phyloP scores from a whole-genome alignment of 192 early-diverging fungal genomes.

The Geosiphon pyriformis region DNA sequence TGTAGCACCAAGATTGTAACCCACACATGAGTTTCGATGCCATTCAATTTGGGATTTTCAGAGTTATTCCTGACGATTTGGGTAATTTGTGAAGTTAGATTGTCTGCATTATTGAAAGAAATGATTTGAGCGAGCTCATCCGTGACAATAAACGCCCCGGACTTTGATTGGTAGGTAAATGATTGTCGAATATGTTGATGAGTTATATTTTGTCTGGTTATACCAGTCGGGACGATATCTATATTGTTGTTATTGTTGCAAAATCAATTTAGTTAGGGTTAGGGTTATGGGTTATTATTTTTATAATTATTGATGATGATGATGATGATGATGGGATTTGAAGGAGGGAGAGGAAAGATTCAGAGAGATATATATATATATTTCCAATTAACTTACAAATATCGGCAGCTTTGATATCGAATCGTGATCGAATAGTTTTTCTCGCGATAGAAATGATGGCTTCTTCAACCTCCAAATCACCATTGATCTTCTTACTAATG shows the following conservation, averaged over 20 bases:
- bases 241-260: not conserved
- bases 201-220: not conserved
- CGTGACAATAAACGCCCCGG: not conserved
- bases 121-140: slow-evolving; percentile 10
- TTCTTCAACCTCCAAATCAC: slow-evolving; percentile 20
- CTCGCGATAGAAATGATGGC: not conserved
- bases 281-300: too few species aligned
- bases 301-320: too few species aligned
- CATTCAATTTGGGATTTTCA: not conserved
- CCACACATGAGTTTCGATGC: slow-evolving; percentile 3
- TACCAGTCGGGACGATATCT: not conserved
- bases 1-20: slow-evolving; percentile 3
- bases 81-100: not conserved
- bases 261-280: not conserved
- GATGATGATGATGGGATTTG: too few species aligned
- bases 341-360: too few species aligned
- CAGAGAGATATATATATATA: not conserved
- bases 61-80: not conserved
- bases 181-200: not conserved
- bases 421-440: slow-evolving; percentile 9
- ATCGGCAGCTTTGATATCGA: slow-evolving; percentile 10
- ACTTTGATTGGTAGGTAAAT: not conserved
- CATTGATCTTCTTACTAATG: slow-evolving; percentile 7
- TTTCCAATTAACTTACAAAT: slow-evolving; percentile 1
- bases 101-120: slow-evolving; percentile 2